These are phyloP conservation scores for Alternaria incomplexa DNA, from an alignment of 2,329 filamentous ascomycete species.

Conservation along the genomic window DNA sequence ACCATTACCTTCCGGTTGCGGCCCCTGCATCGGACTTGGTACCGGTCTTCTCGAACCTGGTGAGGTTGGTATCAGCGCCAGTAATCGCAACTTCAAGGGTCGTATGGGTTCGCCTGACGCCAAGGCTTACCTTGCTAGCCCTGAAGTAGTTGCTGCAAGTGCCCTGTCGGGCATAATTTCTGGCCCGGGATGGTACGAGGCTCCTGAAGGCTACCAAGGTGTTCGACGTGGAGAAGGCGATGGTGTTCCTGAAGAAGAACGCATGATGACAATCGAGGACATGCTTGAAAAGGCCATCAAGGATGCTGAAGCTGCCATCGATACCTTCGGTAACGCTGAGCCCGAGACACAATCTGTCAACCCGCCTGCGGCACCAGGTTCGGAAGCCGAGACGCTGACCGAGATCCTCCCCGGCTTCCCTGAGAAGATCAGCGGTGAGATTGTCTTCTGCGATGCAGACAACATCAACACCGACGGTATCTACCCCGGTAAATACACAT, in stretches of 20 bases:
- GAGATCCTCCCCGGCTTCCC: constrained; percentile 87
- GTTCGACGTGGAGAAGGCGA: constrained; percentile 75
- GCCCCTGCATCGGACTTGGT: constrained; percentile 84
- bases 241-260: constrained; percentile 67
- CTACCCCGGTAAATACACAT: constrained; percentile 91
- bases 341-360: constrained; percentile 40
- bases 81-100: constrained; percentile 90
- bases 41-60: constrained; percentile 79
- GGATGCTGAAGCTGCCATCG: constrained; percentile 69
- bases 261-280: constrained; percentile 70
- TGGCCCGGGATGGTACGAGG: constrained; percentile 79
- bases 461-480: constrained; percentile 94
- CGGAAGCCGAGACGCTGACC: constrained; percentile 56
- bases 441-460: constrained; percentile 83
- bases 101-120: constrained; percentile 83
- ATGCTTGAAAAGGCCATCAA: constrained; percentile 74
- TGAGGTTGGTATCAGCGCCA: constrained; percentile 84
- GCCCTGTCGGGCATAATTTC: constrained; percentile 75
- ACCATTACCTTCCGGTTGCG: constrained; percentile 75
- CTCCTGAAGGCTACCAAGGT: constrained; percentile 70
- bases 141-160: constrained; percentile 90
- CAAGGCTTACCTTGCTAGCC: constrained; percentile 84
- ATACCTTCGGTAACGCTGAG: constrained; percentile 49
- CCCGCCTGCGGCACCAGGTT: constrained; percentile 35
- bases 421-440: constrained; percentile 80